Evolutionary conservation across 352 stramenopile species (phyloP).

Genomic region (Pythium graminicola): DNA sequence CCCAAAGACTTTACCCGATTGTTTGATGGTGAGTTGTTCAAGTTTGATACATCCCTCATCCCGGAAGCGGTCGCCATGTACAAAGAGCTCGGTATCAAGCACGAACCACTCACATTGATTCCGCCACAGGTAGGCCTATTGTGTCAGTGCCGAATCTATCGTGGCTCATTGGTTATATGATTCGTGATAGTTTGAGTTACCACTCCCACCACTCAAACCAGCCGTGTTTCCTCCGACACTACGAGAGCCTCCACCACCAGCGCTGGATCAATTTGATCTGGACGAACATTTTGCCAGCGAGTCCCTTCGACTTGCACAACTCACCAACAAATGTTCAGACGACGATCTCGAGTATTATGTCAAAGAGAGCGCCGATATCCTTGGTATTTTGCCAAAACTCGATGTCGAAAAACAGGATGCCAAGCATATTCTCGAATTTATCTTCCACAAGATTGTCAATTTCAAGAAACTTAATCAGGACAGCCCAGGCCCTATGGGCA

Average conservation of each 20-base stretch:
- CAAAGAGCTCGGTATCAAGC: slow-evolving; percentile 88
- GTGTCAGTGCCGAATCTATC: too few relatives aligned
- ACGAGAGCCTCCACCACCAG: slow-evolving; percentile 82
- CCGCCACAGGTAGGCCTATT: slow-evolving; percentile 69
- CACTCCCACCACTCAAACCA: slow-evolving; percentile 88
- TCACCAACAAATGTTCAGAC: slow-evolving; percentile 94
- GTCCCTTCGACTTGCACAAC: slow-evolving; percentile 87
- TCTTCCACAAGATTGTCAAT: slow-evolving; percentile 89
- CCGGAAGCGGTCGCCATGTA: slow-evolving; percentile 92
- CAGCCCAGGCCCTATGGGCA: slow-evolving; percentile 15
- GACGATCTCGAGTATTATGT: slow-evolving; percentile 95
- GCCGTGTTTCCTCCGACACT: slow-evolving; percentile 93
- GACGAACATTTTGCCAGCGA: slow-evolving; percentile 95
- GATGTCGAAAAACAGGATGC: slow-evolving; percentile 67
- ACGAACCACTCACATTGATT: slow-evolving; percentile 93
- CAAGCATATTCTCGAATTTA: slow-evolving; percentile 89
- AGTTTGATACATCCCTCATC: slow-evolving; percentile 93
- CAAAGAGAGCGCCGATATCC: slow-evolving; percentile 88
- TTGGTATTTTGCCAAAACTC: slow-evolving; percentile 81
- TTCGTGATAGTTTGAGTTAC: slow-evolving; percentile 94
- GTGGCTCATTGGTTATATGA: too few relatives aligned
- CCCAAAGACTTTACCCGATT: slow-evolving; percentile 93
- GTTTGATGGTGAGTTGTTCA: slow-evolving; percentile 92
- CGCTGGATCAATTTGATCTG: slow-evolving; percentile 95
- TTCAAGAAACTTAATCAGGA: slow-evolving; percentile 92